Percentiles rank a stretch among this genome's conserved stretches.
These are phyloP conservation scores for Tetrapisispora taiwanensis DNA, from an alignment of 805 yeast species.

Conservation along the genomic window DNA sequence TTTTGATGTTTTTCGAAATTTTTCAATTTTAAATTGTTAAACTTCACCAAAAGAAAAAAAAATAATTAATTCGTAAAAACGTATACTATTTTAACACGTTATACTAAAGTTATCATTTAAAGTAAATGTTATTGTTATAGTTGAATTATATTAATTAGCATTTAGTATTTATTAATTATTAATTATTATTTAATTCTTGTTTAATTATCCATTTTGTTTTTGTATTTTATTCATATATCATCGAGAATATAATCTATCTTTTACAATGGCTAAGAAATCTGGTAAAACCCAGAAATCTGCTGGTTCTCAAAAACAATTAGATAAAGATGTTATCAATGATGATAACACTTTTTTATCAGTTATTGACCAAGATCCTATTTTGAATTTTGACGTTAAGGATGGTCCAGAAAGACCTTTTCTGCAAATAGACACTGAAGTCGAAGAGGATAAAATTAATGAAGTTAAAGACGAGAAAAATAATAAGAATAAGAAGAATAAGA, in stretches of 20 bases:
- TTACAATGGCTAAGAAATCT: neutral
- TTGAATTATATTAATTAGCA: too few relatives aligned
- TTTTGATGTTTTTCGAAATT: too few relatives aligned
- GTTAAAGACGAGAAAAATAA: too few relatives aligned
- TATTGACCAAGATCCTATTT: conserved; percentile 19
- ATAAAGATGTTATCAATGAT: neutral
- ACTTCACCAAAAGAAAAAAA: too few relatives aligned
- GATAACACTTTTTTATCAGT: neutral
- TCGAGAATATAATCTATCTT: neutral
- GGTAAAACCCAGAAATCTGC: neutral
- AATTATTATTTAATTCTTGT: too few relatives aligned
- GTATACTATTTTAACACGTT: neutral
- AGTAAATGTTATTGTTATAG: too few relatives aligned
- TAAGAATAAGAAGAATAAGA: too few relatives aligned
- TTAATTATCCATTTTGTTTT: too few relatives aligned
- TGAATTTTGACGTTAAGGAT: conserved; percentile 38
- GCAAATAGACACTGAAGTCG: conserved; percentile 39
- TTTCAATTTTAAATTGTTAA: too few relatives aligned
- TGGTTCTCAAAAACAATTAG: neutral
- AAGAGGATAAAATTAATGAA: conserved; percentile 4
- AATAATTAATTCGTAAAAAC: too few relatives aligned
- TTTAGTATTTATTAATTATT: too few relatives aligned
- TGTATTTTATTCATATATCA: neutral
- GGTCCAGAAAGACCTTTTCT: conserved; percentile 50
- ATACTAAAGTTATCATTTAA: neutral